Evolutionary conservation across 2,329 filamentous ascomycete species (phyloP).

Genomic region (Tolypocladium capitatum): DNA sequence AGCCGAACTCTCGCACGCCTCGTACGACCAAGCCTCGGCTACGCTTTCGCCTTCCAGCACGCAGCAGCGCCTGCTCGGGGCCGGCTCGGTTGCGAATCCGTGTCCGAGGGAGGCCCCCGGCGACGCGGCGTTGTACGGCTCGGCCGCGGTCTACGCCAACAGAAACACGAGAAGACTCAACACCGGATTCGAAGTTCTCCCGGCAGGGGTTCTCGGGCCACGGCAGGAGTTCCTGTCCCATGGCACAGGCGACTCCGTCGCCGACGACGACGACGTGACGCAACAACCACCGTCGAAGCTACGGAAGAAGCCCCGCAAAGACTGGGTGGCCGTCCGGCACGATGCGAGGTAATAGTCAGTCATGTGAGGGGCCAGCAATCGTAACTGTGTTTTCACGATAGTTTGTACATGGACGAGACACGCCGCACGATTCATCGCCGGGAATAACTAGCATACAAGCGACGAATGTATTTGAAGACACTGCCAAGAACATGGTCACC

Average conservation of each 20-base stretch:
- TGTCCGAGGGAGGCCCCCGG: too few relatives aligned
- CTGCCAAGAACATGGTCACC: not conserved
- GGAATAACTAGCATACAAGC: not conserved
- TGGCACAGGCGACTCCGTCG: not conserved
- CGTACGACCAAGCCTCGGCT: not conserved
- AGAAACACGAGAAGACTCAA: slow-evolving; percentile 1
- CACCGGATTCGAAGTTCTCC: slow-evolving; percentile 6
- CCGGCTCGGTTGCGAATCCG: not conserved
- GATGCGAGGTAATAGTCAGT: not conserved
- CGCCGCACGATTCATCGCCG: not conserved
- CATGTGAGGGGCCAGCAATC: not conserved
- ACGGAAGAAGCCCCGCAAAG: not conserved
- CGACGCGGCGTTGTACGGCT: slow-evolving; percentile 1
- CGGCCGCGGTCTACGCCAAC: slow-evolving; percentile 6
- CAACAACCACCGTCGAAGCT: not conserved
- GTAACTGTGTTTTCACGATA: not conserved
- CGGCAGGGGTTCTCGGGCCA: slow-evolving; percentile 3
- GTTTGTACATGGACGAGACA: not conserved
- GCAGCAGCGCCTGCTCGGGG: not conserved
- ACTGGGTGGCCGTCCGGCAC: not conserved
- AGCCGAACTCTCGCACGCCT: not conserved
- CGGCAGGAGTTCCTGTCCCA: slow-evolving; percentile 2
- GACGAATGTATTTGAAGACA: not conserved
- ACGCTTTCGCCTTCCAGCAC: not conserved
- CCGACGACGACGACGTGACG: not conserved